Percentiles rank a stretch among this genome's conserved stretches.
Evolutionary conservation across 2,329 filamentous ascomycete genomes (phyloP).

Genomic region (Diaporthe eres): DNA sequence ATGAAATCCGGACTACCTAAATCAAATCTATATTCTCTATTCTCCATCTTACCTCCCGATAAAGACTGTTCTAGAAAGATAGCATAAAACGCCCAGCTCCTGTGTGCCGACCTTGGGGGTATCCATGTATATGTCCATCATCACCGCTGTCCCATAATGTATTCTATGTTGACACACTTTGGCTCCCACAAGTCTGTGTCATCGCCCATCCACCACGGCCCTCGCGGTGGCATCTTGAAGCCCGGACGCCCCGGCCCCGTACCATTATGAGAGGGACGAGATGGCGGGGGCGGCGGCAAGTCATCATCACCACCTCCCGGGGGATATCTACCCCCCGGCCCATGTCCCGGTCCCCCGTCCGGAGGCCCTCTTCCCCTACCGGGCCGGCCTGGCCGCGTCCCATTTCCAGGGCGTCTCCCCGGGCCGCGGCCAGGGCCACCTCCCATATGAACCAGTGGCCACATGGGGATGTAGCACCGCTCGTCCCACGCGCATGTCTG

Average conservation of each 20-base stretch:
- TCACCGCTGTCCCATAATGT: slow-evolving; percentile 39
- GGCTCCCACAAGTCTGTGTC: slow-evolving; percentile 50
- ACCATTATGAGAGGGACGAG: slow-evolving; percentile 33
- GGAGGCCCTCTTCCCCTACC: slow-evolving; percentile 10
- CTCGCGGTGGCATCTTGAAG: slow-evolving; percentile 42
- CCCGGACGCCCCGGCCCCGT: slow-evolving; percentile 26
- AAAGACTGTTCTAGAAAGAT: background rate
- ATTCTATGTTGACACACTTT: slow-evolving; percentile 44
- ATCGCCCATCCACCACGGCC: slow-evolving; percentile 45
- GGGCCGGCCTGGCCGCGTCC: background rate
- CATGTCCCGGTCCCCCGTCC: slow-evolving; percentile 6
- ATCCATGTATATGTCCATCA: background rate
- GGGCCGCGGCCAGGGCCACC: slow-evolving; percentile 39
- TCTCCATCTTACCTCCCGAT: background rate
- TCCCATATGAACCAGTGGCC: slow-evolving; percentile 54
- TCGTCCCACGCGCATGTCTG: slow-evolving; percentile 58
- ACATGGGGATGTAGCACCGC: slow-evolving; percentile 66
- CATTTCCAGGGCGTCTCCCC: slow-evolving; percentile 38
- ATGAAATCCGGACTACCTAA: background rate
- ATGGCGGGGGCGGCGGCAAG: background rate
- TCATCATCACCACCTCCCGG: background rate
- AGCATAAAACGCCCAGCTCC: background rate
- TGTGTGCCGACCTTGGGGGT: background rate
- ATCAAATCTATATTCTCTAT: background rate
- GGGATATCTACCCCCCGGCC: slow-evolving; percentile 4